Base-by-base conservation (phyloP, 768 basidiomycete species). In the Auriscalpium orientale region DNA sequence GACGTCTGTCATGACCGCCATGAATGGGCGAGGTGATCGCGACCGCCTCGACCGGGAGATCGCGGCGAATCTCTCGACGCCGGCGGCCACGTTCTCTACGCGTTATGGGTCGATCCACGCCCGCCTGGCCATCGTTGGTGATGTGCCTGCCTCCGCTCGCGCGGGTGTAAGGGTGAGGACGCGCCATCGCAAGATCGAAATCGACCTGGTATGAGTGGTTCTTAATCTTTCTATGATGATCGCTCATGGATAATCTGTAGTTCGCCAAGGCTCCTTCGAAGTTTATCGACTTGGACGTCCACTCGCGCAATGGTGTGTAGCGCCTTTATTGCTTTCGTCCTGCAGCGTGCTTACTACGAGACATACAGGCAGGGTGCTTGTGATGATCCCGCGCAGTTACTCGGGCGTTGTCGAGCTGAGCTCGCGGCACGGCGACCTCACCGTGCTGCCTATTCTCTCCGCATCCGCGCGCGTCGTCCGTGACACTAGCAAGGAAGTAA, bases 311-410 rank as follows among this genome's bases (percentile, higher is more conserved):
- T 51, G 58, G 51, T 44, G 49, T 7, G 28, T 7, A n/a, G 28
- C 28, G 28, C 28, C 28, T 28, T 4, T 7, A 28, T 28, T 28
- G 28, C 28, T 4, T 28, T 2, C 28, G n/a, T 7, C 4, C 28
- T 28, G 28, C 28, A 28, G 28, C 28, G 28, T 7, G 28, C 28
- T 28, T n/a, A n/a, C n/a, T n/a, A n/a, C n/a, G n/a, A n/a, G 28
- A 28, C 28, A 28, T 28, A 7, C 28, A 28, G 28, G 28, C 28
- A 3, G 12, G 43, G 36, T 54, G 21, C 54, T 54, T 6, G 52
- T 62, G 16, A 43, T 62, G 18, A 22, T 62, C 22, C 60, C 58
- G 16, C 60, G 58, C 16, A 60, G 13, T 37, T 62, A 51, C 53
- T 33, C 34, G 10, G 60, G 60, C n/a, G 45, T 62, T 33, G 45